Percentiles rank a stretch among this genome's conserved stretches.
phyloP scores from a whole-genome alignment of 2,329 filamentous ascomycete species.

The Botrytis aclada region DNA sequence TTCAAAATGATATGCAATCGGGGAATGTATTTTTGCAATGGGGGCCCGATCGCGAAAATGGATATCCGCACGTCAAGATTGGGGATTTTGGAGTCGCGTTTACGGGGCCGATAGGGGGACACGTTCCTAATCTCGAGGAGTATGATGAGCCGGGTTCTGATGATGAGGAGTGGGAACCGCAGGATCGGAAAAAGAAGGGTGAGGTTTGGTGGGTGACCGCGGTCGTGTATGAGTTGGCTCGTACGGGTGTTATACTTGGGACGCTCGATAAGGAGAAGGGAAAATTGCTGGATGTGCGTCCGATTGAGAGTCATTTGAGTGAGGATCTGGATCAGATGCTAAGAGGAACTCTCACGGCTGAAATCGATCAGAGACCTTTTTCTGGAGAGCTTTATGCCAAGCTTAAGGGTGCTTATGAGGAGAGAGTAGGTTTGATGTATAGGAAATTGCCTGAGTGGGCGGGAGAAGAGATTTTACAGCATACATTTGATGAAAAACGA shows the following conservation, averaged over 20 bases:
- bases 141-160: neutral
- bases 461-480: neutral
- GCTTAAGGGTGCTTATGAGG: neutral
- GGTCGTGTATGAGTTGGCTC: neutral
- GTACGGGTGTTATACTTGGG: neutral
- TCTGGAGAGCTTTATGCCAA: neutral
- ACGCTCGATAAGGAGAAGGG: neutral
- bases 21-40: constrained; percentile 12
- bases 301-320: neutral
- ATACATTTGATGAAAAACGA: neutral
- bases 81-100: constrained; percentile 6
- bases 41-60: neutral
- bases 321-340: neutral
- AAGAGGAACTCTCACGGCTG: neutral
- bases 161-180: neutral
- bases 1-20: neutral
- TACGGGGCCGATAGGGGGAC: neutral
- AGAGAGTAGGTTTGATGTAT: neutral
- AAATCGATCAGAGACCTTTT: neutral
- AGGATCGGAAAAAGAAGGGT: neutral
- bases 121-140: neutral
- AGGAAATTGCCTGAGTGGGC: neutral
- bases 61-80: constrained; percentile 9
- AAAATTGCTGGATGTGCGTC: neutral
- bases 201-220: neutral